Evolutionary conservation across 1,284 basidiomycete species (phyloP), one percentile per base, ranked within the genome.

Genomic region (Leccinum holopus): DNA sequence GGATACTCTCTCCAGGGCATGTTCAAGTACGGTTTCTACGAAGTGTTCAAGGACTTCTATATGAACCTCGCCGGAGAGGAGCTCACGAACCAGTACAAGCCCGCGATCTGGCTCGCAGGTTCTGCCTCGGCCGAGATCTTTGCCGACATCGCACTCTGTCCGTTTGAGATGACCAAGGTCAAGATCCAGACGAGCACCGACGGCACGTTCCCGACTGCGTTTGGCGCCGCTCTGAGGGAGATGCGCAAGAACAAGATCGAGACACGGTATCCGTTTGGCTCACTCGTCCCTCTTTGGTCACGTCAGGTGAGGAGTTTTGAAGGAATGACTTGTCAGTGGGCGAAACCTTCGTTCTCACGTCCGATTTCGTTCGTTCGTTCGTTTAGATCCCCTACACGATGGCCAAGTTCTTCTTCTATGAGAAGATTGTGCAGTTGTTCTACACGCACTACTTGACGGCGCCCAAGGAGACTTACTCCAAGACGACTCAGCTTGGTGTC

Each of bases 11-110:
- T 97, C 70, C 97, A 98, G 82, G 96, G 95, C 75, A 90, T 94
- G 83, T 92, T 95, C 87, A 97, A 97, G 81, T 97, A 93, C 78
- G 94, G 94, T 81, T 90, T 94, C 75, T 97, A 97, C 79, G 95
- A 96, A 80, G 79, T 91, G 75, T 97, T 95, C 90, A 98, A 98
- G 84, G 94, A 96, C 77, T 68, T 78, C 67, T 92, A 95, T 81
- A 89, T 90, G 80, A 93, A 95, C 80, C 71, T 87, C 63, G 87
- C 92, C 64, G 94, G 94, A 68, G 82, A 94, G 72, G 94, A 98
- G 78, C 79, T 83, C 37, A 83, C 94, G 7, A 78, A 85, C 56
- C 87, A 92, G 73, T 94, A 98, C 88, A 94, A 98, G 80, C 91
- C 92, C 69, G 85, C 85, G 63, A 95, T 99, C 80, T 98, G 97